phyloP scores from a whole-genome alignment of 306 rosid species.

The Inga oerstediana region DNA sequence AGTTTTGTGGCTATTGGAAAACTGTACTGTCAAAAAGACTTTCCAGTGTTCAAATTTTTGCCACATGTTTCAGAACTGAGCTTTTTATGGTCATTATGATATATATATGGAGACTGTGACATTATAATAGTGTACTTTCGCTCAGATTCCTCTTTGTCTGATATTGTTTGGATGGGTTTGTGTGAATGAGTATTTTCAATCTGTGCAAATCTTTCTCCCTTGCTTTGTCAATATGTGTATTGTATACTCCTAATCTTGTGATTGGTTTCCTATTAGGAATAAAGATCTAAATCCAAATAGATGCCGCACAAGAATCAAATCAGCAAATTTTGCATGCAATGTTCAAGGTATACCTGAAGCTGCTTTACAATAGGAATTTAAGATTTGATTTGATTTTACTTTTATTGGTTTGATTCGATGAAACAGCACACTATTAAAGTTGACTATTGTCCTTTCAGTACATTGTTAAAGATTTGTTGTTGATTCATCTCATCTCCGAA shows the following conservation, averaged over 20 bases:
- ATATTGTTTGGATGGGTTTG: background rate
- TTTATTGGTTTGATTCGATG: conserved; percentile 1
- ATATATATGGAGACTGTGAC: background rate
- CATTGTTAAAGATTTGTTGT: background rate
- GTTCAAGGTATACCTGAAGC: conserved; percentile 32
- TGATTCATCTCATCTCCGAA: background rate
- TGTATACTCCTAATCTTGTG: background rate
- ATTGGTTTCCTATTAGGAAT: conserved; percentile 35
- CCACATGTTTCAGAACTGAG: background rate
- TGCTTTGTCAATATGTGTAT: conserved; percentile 7
- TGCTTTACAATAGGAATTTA: background rate
- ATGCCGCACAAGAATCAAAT: background rate
- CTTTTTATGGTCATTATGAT: background rate
- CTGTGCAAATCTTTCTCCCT: background rate
- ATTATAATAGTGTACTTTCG: background rate
- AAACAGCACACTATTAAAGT: background rate
- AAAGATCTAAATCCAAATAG: conserved; percentile 31
- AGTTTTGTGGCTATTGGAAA: background rate
- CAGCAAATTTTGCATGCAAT: conserved; percentile 32
- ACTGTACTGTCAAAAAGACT: background rate
- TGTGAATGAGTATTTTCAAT: background rate
- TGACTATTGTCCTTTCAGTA: background rate
- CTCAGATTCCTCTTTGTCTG: background rate
- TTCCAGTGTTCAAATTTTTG: background rate
- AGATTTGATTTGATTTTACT: conserved; percentile 10